Base-by-base conservation (phyloP, 345 rosid species). In the Eucalyptus coolabah region DNA sequence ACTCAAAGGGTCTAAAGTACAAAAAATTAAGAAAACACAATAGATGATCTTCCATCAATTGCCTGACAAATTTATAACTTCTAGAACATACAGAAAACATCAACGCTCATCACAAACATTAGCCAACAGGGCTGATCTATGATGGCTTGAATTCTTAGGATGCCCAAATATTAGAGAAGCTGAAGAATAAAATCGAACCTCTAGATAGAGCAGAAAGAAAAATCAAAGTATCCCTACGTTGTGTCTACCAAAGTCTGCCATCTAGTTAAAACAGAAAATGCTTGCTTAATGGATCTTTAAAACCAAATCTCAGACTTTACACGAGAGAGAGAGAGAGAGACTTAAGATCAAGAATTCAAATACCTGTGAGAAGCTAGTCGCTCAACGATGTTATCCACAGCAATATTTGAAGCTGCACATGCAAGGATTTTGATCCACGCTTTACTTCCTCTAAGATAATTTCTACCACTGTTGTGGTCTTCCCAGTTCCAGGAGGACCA, bases 401-500 rank as follows among this genome's bases (percentile, higher is more conserved):
- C 99, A 91, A 98, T 96, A 92, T 98, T 97, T 88, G 99, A 97
- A 94, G 99, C 99, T 80, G 99, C 98, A 91, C 99, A 98, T 30
- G 98, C 99, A 89, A 98, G 98, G 90, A 98, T 95, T 93, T 98
- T n/a, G 97, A 94, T 88, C 99, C 99, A 83, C 95, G 95, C 89
- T 98, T 97, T 83, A 97, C 99, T 95, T 97, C 98, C 93, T 98
- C 99, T 56, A 97, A 93, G 90, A 98, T 93, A 45, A 98, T 96
- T 92, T 98, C 99, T 83, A 98, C 97, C 17, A 98, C 99, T 5
- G 99, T 95, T 15, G 99, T 97, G n/a, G 98, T 98, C 95, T 98
- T 97, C 37, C 99, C 99, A 87, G 99, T 98, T 90, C 99, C 99
- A 92, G 99, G 99, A 92, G 99, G 99, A 30, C 99, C 99, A 90